A percentile compares a stretch with the other conserved stretches of the same genome.
These are phyloP conservation scores for Trypanosoma melophagium DNA, from an alignment of 208 protist genomes.

Conservation along the genomic window DNA sequence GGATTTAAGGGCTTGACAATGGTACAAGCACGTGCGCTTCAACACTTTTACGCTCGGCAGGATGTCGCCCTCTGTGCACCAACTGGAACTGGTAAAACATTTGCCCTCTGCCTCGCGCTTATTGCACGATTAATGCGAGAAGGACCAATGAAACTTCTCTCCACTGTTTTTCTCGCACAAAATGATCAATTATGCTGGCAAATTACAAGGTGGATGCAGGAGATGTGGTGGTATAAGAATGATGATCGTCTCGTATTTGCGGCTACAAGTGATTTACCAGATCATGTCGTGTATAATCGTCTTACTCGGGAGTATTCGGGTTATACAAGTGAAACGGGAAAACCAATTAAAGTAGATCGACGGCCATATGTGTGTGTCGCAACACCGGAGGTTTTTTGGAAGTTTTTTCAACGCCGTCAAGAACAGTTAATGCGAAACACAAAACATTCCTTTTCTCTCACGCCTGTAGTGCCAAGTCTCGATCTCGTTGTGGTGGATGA, in stretches of 20 bases:
- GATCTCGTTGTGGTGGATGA: slow-evolving; percentile 88
- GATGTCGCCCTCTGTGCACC: slow-evolving; percentile 87
- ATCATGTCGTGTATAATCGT: slow-evolving; percentile 71
- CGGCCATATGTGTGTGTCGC: slow-evolving; percentile 82
- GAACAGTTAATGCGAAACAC: slow-evolving; percentile 41
- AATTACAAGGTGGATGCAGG: slow-evolving; percentile 77
- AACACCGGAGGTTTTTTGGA: slow-evolving; percentile 78
- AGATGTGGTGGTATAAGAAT: slow-evolving; percentile 89
- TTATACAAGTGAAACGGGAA: too few relatives aligned
- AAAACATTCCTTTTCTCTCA: slow-evolving; percentile 65
- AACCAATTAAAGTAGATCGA: too few relatives aligned
- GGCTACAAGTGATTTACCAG: slow-evolving; percentile 58
- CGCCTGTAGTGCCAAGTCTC: slow-evolving; percentile 68
- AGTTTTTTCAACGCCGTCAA: slow-evolving; percentile 59
- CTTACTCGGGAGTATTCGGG: slow-evolving; percentile 64
- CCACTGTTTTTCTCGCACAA: slow-evolving; percentile 73
- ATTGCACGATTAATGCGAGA: slow-evolving; percentile 83
- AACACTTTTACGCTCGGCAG: slow-evolving; percentile 83
- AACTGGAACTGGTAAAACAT: slow-evolving; percentile 90
- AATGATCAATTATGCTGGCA: slow-evolving; percentile 80
- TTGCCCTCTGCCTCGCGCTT: slow-evolving; percentile 81
- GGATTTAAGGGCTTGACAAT: slow-evolving; percentile 61
- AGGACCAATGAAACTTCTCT: slow-evolving; percentile 87
- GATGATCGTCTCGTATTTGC: slow-evolving; percentile 83
- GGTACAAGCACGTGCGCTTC: slow-evolving; percentile 82